Conservation (phyloP, 2,329 filamentous ascomycete genomes). For the Stagonosporopsis chrysanthemi region DNA sequence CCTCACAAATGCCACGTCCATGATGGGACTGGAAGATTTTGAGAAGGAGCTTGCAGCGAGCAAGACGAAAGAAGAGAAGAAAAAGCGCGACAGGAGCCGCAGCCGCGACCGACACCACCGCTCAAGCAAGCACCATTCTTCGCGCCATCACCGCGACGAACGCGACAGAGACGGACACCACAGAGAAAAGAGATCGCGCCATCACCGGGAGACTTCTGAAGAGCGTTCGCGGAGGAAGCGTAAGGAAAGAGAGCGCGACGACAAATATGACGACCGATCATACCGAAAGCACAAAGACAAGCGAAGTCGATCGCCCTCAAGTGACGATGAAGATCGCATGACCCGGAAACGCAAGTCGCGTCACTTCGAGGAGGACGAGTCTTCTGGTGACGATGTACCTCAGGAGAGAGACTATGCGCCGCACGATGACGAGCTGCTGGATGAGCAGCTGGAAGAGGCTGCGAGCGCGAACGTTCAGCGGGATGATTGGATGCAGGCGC, state of each 20-base stretch:
- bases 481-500: constrained; percentile 95
- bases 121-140: constrained; percentile 51
- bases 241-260: constrained; percentile 44
- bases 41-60: constrained; percentile 77
- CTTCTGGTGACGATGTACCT: constrained; percentile 42
- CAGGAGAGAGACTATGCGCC: constrained; percentile 55
- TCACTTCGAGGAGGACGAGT: constrained; percentile 44
- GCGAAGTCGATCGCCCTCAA: constrained; percentile 37
- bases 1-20: constrained; percentile 12
- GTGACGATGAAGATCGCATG: constrained; percentile 45
- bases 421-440: constrained; percentile 54
- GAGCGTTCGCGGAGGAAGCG: constrained; percentile 57
- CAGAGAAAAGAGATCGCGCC: constrained; percentile 70
- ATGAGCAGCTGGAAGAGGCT: constrained; percentile 51
- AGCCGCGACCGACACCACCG: constrained; percentile 47
- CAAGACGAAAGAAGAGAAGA: constrained; percentile 62
- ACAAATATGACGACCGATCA: constrained; percentile 49
- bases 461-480: constrained; percentile 62
- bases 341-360: constrained; percentile 43
- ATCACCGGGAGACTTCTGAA: constrained; percentile 55
- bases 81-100: constrained; percentile 56
- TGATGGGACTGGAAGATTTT: constrained; percentile 74
- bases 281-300: constrained; percentile 41
- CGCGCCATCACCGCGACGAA: constrained; percentile 57
- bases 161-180: constrained; percentile 59